phyloP scores from a whole-genome alignment of 2,329 filamentous ascomycete species.

The Apiospora kogelbergensis region DNA sequence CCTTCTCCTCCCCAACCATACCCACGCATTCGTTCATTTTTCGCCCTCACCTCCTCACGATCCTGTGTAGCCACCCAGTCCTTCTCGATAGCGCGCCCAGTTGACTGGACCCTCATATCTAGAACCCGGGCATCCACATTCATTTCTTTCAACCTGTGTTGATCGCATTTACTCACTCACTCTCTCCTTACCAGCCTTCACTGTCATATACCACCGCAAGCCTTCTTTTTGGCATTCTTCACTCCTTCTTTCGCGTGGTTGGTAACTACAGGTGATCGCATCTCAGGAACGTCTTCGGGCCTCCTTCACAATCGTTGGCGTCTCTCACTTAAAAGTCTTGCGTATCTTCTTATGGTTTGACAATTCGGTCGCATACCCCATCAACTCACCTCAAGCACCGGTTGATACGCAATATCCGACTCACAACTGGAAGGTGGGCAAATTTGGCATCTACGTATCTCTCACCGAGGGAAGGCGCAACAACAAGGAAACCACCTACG shows the following conservation, averaged over 20 bases:
- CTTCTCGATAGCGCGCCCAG: slow-evolving; percentile 11
- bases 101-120: slow-evolving; percentile 15
- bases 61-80: slow-evolving; percentile 21
- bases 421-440: not conserved
- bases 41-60: slow-evolving; percentile 22
- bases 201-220: slow-evolving; percentile 9
- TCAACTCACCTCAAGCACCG: not conserved
- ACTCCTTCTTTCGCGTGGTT: slow-evolving; percentile 9
- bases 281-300: not conserved
- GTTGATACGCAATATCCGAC: not conserved
- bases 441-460: not conserved
- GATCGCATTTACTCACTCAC: slow-evolving; percentile 30
- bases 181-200: slow-evolving; percentile 15
- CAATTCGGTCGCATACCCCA: not conserved
- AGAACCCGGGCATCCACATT: slow-evolving; percentile 24
- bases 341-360: not conserved
- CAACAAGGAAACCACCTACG: not conserved
- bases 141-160: slow-evolving; percentile 28
- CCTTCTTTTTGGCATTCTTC: slow-evolving; percentile 19
- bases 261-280: slow-evolving; percentile 7
- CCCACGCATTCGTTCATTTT: slow-evolving; percentile 15
- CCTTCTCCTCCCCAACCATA: slow-evolving; percentile 16
- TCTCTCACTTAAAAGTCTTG: not conserved
- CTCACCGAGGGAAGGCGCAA: not conserved
- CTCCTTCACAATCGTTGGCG: not conserved